Evolutionary conservation across 2,329 filamentous ascomycete genomes (phyloP).

Genomic region (Xenoacremonium recifei): DNA sequence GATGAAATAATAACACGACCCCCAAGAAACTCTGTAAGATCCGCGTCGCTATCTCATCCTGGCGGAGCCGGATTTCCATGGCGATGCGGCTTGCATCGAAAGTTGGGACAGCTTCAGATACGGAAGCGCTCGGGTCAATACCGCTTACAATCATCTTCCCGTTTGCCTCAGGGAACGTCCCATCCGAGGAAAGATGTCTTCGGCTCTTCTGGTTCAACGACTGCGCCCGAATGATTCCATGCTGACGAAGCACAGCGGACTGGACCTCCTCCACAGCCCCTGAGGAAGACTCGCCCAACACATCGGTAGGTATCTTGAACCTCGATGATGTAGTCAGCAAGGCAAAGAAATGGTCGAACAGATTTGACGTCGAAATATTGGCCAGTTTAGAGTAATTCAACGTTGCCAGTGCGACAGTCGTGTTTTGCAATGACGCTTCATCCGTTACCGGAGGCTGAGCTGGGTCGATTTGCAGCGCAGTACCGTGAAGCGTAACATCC

Average conservation of each 20-base stretch:
- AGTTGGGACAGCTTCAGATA: constrained; percentile 23
- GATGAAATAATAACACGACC: constrained; percentile 23
- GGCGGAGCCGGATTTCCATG: constrained; percentile 18
- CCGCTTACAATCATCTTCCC: constrained; percentile 21
- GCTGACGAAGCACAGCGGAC: constrained; percentile 34
- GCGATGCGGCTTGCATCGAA: constrained; percentile 14
- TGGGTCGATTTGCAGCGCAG: constrained; percentile 26
- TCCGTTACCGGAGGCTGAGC: constrained; percentile 24
- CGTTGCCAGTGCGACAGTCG: constrained; percentile 20
- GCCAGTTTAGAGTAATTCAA: constrained; percentile 30
- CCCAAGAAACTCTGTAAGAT: constrained; percentile 33
- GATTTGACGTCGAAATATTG: constrained; percentile 22
- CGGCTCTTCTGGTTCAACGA: constrained; percentile 29
- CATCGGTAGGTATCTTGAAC: constrained; percentile 26
- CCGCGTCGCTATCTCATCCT: constrained; percentile 32
- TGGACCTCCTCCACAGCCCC: constrained; percentile 18
- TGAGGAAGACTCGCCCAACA: constrained; percentile 19
- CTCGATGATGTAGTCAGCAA: constrained; percentile 29
- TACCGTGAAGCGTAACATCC: constrained; percentile 21
- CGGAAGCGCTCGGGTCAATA: constrained; percentile 17
- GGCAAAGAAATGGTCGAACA: constrained; percentile 36
- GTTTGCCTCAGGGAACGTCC: constrained; percentile 17
- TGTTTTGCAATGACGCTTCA: constrained; percentile 19
- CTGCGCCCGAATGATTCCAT: constrained; percentile 36
- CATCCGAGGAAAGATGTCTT: constrained; percentile 15